Evolutionary conservation across 106 monocot genomes (phyloP).

Genomic region (Dendrobium huoshanense): DNA sequence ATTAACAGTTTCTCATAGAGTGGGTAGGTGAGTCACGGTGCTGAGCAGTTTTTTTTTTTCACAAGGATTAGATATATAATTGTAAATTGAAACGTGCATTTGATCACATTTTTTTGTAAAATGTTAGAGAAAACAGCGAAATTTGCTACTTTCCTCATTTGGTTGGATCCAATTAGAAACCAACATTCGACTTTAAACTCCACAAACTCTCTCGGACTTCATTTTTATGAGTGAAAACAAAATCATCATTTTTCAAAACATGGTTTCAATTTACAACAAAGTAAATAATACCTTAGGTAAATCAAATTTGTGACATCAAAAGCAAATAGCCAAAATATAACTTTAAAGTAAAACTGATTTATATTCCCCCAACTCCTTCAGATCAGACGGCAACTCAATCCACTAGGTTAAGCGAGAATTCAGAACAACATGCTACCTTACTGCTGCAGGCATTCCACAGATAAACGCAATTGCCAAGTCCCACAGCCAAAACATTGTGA

Average conservation of each 20-base stretch:
- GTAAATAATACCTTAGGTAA: not conserved
- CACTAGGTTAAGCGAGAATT: not conserved
- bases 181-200: not conserved
- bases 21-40: not conserved
- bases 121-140: not conserved
- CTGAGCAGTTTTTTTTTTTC: not conserved
- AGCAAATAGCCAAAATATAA: not conserved
- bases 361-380: not conserved
- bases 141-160: not conserved
- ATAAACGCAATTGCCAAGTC: conserved; percentile 90
- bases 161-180: not conserved
- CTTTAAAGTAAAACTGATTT: not conserved
- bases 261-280: not conserved
- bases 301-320: not conserved
- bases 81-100: not conserved
- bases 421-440: conserved; percentile 45
- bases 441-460: conserved; percentile 99
- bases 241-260: not conserved
- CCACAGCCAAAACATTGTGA: conserved; percentile 85
- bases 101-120: not conserved
- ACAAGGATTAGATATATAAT: not conserved
- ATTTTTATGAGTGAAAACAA: not conserved
- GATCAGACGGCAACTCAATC: not conserved
- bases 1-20: not conserved
- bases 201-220: not conserved